Percentiles rank a stretch among this genome's conserved stretches.
Conservation (phyloP, 2,329 filamentous ascomycete species). For the Colletotrichum zoysiae region DNA sequence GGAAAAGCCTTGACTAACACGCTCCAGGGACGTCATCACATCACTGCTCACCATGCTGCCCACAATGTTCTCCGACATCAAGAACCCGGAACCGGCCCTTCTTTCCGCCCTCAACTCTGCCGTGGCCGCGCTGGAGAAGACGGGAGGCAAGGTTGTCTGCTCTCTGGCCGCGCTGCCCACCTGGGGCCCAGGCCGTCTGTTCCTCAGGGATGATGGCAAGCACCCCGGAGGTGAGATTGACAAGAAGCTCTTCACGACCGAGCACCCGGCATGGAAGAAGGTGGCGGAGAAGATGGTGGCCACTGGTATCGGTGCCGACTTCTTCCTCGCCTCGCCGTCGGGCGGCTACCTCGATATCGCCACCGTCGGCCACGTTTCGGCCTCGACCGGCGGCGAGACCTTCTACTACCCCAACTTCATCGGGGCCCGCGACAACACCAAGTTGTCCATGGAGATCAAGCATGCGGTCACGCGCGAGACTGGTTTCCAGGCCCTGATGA, state of each 20-base stretch:
- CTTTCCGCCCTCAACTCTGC: constrained; percentile 87
- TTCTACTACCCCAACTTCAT: constrained; percentile 99
- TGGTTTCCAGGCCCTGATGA: constrained; percentile 96
- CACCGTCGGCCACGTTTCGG: constrained; percentile 88
- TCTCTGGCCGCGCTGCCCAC: constrained; percentile 90
- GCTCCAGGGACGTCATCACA: constrained; percentile 76
- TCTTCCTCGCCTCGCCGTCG: constrained; percentile 92
- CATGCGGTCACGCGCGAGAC: constrained; percentile 91
- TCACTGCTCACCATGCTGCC: constrained; percentile 89
- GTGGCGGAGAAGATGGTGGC: constrained; percentile 89
- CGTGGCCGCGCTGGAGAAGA: constrained; percentile 83
- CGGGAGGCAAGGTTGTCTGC: constrained; percentile 92
- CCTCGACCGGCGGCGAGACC: constrained; percentile 91
- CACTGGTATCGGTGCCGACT: constrained; percentile 87
- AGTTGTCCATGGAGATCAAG: constrained; percentile 85
- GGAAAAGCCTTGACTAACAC: constrained; percentile 45
- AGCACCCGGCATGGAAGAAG: constrained; percentile 90
- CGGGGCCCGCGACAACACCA: constrained; percentile 84
- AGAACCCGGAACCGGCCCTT: constrained; percentile 91
- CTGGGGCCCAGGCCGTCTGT: constrained; percentile 87
- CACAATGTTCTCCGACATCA: constrained; percentile 86
- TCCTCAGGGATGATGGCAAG: constrained; percentile 89
- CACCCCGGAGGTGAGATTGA: constrained; percentile 88
- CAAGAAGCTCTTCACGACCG: constrained; percentile 91
- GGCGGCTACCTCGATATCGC: constrained; percentile 94